These are phyloP conservation scores for Chimonanthus praecox DNA, from an alignment of 164 flowering plant genomes.

Conservation along the genomic window DNA sequence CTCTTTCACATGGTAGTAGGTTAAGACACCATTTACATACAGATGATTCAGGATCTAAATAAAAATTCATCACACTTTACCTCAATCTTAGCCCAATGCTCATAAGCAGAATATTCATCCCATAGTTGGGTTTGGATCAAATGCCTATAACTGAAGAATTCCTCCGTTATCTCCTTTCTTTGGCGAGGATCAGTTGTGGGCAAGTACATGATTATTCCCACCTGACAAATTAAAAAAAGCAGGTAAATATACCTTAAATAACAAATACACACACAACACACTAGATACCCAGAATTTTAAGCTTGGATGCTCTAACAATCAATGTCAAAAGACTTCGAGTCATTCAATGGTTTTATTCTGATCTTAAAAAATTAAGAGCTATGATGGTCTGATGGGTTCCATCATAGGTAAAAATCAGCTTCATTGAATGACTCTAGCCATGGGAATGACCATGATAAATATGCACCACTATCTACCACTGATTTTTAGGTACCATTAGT, in stretches of 20 bases:
- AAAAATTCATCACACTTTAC: constrained; percentile 25
- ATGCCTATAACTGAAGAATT: constrained; percentile 79
- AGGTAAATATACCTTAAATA: not conserved
- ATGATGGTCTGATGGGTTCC: too few species aligned
- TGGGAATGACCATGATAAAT: too few species aligned
- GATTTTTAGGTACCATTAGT: too few species aligned
- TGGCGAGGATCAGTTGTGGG: constrained; percentile 94
- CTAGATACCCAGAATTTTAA: not conserved
- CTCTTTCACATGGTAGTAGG: not conserved
- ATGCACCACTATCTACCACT: too few species aligned
- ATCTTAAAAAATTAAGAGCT: too few species aligned
- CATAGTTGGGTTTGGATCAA: constrained; percentile 61
- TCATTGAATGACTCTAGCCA: too few species aligned
- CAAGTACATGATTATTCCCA: constrained; percentile 97
- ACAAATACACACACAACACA: not conserved
- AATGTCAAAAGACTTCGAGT: not conserved
- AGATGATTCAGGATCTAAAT: not conserved
- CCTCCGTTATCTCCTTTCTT: constrained; percentile 91
- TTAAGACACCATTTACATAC: not conserved
- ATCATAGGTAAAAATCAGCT: too few species aligned
- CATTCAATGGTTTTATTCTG: too few species aligned
- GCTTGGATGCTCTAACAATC: not conserved
- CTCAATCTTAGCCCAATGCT: constrained; percentile 99
- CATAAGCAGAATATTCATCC: constrained; percentile 89
- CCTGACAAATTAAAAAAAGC: constrained; percentile 41